Conservation (phyloP, 2,329 filamentous ascomycete species). For the Karstenula rhodostoma region DNA sequence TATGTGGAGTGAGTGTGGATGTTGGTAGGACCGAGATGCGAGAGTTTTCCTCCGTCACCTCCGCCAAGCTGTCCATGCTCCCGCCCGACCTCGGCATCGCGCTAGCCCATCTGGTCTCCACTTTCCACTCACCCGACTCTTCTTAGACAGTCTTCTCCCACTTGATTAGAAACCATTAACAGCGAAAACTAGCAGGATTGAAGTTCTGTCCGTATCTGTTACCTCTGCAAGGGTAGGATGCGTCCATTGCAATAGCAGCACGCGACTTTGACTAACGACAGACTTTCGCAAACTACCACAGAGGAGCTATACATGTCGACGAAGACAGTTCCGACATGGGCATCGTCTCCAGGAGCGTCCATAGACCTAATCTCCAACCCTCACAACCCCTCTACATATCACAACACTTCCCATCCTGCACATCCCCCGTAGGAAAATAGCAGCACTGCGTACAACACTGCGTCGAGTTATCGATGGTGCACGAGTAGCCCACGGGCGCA, state of each 20-base stretch:
- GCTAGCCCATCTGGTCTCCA: constrained; percentile 3
- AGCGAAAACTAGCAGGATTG: too few relatives aligned
- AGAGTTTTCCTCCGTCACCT: constrained; percentile 32
- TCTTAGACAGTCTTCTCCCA: too few relatives aligned
- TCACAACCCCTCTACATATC: neutral
- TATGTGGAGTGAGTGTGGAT: constrained; percentile 31
- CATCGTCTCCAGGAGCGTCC: too few relatives aligned
- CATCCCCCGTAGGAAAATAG: neutral
- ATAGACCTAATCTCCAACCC: too few relatives aligned
- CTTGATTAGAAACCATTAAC: too few relatives aligned
- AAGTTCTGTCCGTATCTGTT: too few relatives aligned
- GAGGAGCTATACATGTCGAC: too few relatives aligned
- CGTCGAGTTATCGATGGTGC: neutral
- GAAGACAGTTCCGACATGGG: too few relatives aligned
- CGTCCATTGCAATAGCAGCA: too few relatives aligned
- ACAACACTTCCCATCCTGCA: neutral
- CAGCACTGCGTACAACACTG: constrained; percentile 3
- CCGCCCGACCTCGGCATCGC: constrained; percentile 11
- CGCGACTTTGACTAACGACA: too few relatives aligned
- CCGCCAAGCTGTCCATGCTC: constrained; percentile 29
- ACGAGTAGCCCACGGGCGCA: neutral
- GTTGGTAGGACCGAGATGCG: constrained; percentile 19
- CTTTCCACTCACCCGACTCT: constrained; percentile 3
- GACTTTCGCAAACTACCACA: too few relatives aligned
- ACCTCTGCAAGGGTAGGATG: too few relatives aligned